These are phyloP conservation scores for Trapa bicornis DNA, from an alignment of 345 rosid species.

Conservation along the genomic window DNA sequence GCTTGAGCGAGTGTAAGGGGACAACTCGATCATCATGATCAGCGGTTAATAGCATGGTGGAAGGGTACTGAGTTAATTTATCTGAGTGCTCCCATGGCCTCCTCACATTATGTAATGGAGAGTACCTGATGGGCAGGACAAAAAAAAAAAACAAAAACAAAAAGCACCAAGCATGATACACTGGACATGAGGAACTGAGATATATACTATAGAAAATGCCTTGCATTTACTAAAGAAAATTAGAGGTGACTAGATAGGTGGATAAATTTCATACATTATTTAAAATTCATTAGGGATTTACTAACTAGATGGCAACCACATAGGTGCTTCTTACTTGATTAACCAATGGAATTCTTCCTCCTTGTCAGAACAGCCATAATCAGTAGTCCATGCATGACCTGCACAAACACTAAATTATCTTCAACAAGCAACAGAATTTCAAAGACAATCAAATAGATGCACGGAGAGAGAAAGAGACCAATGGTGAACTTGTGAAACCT, in stretches of 20 bases:
- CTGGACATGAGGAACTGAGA: neutral
- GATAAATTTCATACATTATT: neutral
- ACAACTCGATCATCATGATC: conserved; percentile 95
- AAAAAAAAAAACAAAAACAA: conserved; percentile 2
- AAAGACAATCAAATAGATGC: neutral
- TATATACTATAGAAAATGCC: neutral
- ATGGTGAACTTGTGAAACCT: conserved; percentile 90
- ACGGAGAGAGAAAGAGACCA: conserved; percentile 28
- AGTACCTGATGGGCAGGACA: conserved; percentile 40
- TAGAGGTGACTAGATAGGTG: neutral
- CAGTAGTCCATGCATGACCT: conserved; percentile 97
- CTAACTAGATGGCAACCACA: neutral
- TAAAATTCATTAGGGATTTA: neutral
- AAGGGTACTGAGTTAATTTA: conserved; percentile 48
- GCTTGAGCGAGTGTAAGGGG: conserved; percentile 71
- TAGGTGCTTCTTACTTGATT: conserved; percentile 34
- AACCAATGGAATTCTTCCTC: conserved; percentile 90
- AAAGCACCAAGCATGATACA: neutral
- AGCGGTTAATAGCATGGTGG: conserved; percentile 90
- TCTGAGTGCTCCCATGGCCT: conserved; percentile 78
- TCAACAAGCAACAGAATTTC: conserved; percentile 1
- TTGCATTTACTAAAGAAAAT: neutral
- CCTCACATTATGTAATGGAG: conserved; percentile 84
- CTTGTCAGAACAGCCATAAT: conserved; percentile 75
- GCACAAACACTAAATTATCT: conserved; percentile 4